Evolutionary conservation across 2,329 filamentous ascomycete species (phyloP).

Genomic region (Clonostachys sp.): DNA sequence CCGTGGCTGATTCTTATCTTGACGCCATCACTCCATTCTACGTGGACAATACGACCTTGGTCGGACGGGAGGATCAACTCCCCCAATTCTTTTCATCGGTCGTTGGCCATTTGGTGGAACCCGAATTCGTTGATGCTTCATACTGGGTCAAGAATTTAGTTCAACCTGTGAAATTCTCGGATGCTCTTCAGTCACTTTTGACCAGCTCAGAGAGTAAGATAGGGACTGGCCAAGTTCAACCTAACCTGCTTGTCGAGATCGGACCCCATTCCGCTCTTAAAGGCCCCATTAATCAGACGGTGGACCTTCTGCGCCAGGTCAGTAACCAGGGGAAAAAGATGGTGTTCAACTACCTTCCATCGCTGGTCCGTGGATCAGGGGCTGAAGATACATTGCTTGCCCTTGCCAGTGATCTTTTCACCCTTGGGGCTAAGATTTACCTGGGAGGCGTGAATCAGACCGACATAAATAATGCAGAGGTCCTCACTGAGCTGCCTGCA

Average conservation of each 20-base stretch:
- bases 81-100: conserved; percentile 5
- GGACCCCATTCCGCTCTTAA: conserved; percentile 30
- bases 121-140: not conserved
- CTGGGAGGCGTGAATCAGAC: conserved; percentile 33
- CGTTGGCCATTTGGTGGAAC: not conserved
- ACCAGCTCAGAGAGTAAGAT: not conserved
- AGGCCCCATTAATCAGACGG: conserved; percentile 25
- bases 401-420: conserved; percentile 32
- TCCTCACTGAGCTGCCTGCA: conserved; percentile 32
- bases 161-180: not conserved
- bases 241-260: conserved; percentile 19
- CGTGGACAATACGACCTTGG: not conserved
- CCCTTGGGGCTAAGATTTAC: conserved; percentile 30
- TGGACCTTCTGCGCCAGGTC: conserved; percentile 12
- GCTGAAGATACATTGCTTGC: conserved; percentile 8
- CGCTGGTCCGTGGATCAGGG: conserved; percentile 6
- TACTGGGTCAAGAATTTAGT: conserved; percentile 15
- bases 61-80: not conserved
- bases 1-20: conserved; percentile 14
- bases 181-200: not conserved
- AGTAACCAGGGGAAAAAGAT: conserved; percentile 14
- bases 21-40: conserved; percentile 8
- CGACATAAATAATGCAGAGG: not conserved
- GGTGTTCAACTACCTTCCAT: conserved; percentile 5
- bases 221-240: too few relatives aligned